These are phyloP conservation scores for Periconia sp. DNA, from an alignment of 2,329 filamentous ascomycete genomes.

Conservation along the genomic window DNA sequence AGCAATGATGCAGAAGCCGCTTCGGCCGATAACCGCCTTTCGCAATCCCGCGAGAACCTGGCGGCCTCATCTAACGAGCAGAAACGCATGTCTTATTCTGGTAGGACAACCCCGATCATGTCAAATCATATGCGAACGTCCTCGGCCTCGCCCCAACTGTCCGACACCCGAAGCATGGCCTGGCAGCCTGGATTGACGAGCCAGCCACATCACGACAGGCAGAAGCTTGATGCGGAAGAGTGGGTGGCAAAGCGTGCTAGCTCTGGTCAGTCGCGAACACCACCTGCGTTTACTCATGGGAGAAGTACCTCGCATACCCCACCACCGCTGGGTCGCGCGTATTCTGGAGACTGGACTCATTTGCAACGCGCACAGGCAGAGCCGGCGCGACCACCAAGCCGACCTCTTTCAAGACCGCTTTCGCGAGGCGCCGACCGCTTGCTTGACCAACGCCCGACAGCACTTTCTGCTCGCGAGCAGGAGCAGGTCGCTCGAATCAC, in stretches of 20 bases:
- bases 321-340: conserved; percentile 46
- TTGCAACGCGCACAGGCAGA: conserved; percentile 29
- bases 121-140: conserved; percentile 46
- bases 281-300: conserved; percentile 56
- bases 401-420: conserved; percentile 59
- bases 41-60: conserved; percentile 38
- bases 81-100: conserved; percentile 30
- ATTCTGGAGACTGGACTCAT: conserved; percentile 50
- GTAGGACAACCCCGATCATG: conserved; percentile 40
- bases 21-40: conserved; percentile 26
- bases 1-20: conserved; percentile 54
- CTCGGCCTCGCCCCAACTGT: conserved; percentile 43
- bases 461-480: conserved; percentile 83
- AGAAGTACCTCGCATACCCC: conserved; percentile 57
- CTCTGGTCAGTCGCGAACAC: conserved; percentile 44
- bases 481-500: conserved; percentile 85
- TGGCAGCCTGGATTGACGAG: conserved; percentile 75
- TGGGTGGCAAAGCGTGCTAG: conserved; percentile 76
- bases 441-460: conserved; percentile 57
- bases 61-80: conserved; percentile 29
- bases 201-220: conserved; percentile 48
- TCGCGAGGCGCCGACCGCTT: conserved; percentile 60
- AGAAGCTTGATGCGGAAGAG: conserved; percentile 71
- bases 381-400: conserved; percentile 30
- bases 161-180: conserved; percentile 66